These are phyloP conservation scores for Nakaseomyces uthaithaninus DNA, from an alignment of 1,139 yeast species.

Conservation along the genomic window DNA sequence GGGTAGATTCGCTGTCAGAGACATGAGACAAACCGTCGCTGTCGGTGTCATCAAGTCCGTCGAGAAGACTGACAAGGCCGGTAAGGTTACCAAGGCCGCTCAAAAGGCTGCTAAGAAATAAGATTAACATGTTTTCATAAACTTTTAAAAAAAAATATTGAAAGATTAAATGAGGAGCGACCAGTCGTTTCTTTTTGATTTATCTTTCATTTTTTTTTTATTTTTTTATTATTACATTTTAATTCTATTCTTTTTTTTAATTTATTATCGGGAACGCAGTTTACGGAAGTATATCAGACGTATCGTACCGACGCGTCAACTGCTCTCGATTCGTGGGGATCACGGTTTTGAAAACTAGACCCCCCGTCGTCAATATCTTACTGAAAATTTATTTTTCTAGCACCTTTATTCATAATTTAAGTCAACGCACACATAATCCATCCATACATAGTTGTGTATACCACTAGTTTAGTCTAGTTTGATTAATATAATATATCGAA, in stretches of 20 bases:
- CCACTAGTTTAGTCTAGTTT: background rate
- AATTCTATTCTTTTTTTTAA: too few species aligned
- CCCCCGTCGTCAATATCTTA: too few species aligned
- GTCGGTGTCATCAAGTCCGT: constrained; percentile 99
- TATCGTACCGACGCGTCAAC: constrained; percentile 1
- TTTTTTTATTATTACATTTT: background rate
- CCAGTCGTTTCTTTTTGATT: too few species aligned
- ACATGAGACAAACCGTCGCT: constrained; percentile 99
- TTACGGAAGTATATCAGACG: background rate
- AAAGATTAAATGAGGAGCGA: too few species aligned
- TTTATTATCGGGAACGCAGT: too few species aligned
- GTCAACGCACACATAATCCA: too few species aligned
- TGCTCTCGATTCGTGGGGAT: background rate
- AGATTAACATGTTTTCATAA: background rate
- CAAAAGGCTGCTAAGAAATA: constrained; percentile 56
- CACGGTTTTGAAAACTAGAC: background rate
- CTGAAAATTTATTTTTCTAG: too few species aligned
- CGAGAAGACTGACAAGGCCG: constrained; percentile 84
- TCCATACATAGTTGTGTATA: too few species aligned
- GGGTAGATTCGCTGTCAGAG: constrained; percentile 99
- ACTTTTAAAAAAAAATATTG: background rate
- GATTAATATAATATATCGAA: background rate
- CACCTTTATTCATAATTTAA: background rate
- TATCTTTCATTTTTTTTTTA: background rate
- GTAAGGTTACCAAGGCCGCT: constrained; percentile 99